Conservation (phyloP, 164 flowering plant genomes). For the Vitis cinerea region DNA sequence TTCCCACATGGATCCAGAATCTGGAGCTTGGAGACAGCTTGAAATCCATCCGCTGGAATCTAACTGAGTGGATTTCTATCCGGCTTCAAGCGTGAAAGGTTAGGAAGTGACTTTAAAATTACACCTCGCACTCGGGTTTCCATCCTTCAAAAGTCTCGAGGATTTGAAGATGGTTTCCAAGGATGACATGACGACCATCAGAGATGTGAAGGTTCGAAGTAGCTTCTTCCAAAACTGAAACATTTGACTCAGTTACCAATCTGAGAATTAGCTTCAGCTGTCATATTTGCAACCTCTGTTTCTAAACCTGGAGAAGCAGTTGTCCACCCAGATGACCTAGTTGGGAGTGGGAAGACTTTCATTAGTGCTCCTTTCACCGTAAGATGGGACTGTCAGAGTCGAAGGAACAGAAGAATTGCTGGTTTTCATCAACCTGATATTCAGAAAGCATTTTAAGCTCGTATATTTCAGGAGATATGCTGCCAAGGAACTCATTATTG, state of each 20-base stretch:
- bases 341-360: too few relatives aligned
- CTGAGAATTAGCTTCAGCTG: conserved; percentile 15
- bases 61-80: conserved; percentile 10
- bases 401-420: not conserved
- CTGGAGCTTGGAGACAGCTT: conserved; percentile 59
- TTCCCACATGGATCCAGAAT: conserved; percentile 87
- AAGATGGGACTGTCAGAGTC: too few relatives aligned
- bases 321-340: too few relatives aligned
- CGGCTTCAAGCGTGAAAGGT: too few relatives aligned
- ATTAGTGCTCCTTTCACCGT: too few relatives aligned
- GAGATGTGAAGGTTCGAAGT: conserved; percentile 16
- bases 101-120: too few relatives aligned
- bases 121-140: too few relatives aligned
- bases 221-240: conserved; percentile 12
- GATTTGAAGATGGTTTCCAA: conserved; percentile 45
- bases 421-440: conserved; percentile 37
- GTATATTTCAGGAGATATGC: conserved; percentile 28
- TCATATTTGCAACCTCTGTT: conserved; percentile 12
- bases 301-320: not conserved
- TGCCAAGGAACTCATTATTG: conserved; percentile 41
- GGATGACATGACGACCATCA: conserved; percentile 37
- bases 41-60: conserved; percentile 85
- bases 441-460: conserved; percentile 40
- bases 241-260: conserved; percentile 10
- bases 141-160: conserved; percentile 35